Evolutionary conservation across 805 yeast genomes (phyloP).

Genomic region (Ogataea trehalophila): DNA sequence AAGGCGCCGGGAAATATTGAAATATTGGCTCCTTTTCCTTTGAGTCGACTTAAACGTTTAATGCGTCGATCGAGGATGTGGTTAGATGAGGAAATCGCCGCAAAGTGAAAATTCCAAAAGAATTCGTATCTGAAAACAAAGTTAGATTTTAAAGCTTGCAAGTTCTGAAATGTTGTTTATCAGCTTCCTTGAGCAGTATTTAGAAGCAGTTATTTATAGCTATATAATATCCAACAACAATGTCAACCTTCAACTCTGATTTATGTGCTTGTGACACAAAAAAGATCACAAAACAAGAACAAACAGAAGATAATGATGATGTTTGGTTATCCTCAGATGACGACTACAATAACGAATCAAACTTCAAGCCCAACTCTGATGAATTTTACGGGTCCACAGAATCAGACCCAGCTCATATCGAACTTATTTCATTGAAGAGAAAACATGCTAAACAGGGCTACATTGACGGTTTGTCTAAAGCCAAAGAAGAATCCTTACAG

Average conservation of each 20-base stretch:
- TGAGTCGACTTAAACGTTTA: no score
- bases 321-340: constrained; percentile 32
- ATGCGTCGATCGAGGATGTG: no score
- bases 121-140: not conserved
- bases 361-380: constrained; percentile 20
- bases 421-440: constrained; percentile 41
- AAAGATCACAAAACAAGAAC: not conserved
- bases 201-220: not conserved
- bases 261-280: not conserved
- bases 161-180: no score
- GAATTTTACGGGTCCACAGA: constrained; percentile 35
- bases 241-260: not conserved
- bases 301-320: constrained; percentile 20
- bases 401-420: constrained; percentile 20
- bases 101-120: not conserved
- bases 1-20: no score
- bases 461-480: constrained; percentile 66
- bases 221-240: no score
- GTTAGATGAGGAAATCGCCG: no score
- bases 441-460: constrained; percentile 78
- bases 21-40: no score
- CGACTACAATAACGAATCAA: constrained; percentile 21
- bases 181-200: not conserved
- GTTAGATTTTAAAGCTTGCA: not conserved
- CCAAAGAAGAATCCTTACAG: constrained; percentile 69